These are phyloP conservation scores for Backusella australiensis DNA, from an alignment of 192 early-diverging fungal genomes.

Conservation along the genomic window DNA sequence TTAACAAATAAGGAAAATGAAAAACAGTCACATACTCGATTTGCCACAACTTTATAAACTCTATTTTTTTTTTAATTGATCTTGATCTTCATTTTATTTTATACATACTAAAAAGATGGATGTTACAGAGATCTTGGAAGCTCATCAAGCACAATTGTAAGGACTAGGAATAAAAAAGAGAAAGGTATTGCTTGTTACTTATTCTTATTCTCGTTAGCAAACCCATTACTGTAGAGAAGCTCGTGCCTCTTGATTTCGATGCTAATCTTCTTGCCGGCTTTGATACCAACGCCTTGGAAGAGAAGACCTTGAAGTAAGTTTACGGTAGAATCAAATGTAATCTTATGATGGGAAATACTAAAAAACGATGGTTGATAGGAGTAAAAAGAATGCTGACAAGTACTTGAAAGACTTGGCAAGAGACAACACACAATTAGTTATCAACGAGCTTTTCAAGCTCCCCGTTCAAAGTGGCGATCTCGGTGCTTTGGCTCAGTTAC, in stretches of 20 bases:
- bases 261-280: conserved; percentile 78
- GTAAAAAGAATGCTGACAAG: conserved; percentile 45
- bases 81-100: neutral
- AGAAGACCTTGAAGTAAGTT: conserved; percentile 49
- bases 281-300: conserved; percentile 82
- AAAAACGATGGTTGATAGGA: neutral
- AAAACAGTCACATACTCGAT: neutral
- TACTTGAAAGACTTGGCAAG: conserved; percentile 70
- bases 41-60: neutral
- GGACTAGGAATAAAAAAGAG: neutral
- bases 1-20: neutral
- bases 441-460: conserved; percentile 87
- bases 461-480: conserved; percentile 65
- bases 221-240: conserved; percentile 76
- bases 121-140: conserved; percentile 64
- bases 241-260: conserved; percentile 85
- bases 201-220: conserved; percentile 41
- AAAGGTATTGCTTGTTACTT: neutral
- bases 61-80: conserved; percentile 6
- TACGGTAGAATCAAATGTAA: neutral
- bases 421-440: conserved; percentile 81
- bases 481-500: conserved; percentile 80
- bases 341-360: neutral
- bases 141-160: conserved; percentile 66
- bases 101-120: conserved; percentile 44